These are phyloP conservation scores for Aspergillus jensenii DNA, from an alignment of 2,329 filamentous ascomycete genomes.

Conservation along the genomic window DNA sequence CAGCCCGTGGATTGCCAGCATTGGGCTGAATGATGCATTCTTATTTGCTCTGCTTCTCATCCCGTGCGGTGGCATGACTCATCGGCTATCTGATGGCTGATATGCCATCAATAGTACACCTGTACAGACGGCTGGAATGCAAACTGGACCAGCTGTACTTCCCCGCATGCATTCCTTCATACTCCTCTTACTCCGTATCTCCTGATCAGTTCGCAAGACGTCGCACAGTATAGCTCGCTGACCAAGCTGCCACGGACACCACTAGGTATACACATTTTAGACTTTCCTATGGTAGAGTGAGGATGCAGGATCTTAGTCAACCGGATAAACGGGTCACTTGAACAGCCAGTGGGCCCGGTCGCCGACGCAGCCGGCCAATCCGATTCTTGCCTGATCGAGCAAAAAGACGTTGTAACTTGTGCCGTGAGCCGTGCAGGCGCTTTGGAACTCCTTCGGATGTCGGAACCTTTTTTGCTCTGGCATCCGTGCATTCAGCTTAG, in stretches of 20 bases:
- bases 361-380: not conserved
- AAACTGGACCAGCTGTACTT: not conserved
- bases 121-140: not conserved
- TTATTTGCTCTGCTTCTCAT: not conserved
- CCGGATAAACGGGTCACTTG: not conserved
- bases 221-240: too few species aligned
- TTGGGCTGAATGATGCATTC: not conserved
- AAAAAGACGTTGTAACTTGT: too few species aligned
- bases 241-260: not conserved
- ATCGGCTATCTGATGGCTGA: not conserved
- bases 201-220: too few species aligned
- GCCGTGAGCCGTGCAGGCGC: too few species aligned
- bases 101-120: too few species aligned
- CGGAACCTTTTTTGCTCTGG: too few species aligned
- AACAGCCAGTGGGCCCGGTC: not conserved
- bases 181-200: too few species aligned
- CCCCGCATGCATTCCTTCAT: not conserved
- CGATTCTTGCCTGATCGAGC: not conserved
- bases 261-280: not conserved
- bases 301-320: not conserved
- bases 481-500: too few species aligned
- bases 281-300: too few species aligned
- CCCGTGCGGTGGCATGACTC: constrained; percentile 8
- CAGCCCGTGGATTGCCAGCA: not conserved
- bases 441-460: too few species aligned